Evolutionary conservation across 2,329 filamentous ascomycete species (phyloP).

Genomic region (Colletotrichum musae): DNA sequence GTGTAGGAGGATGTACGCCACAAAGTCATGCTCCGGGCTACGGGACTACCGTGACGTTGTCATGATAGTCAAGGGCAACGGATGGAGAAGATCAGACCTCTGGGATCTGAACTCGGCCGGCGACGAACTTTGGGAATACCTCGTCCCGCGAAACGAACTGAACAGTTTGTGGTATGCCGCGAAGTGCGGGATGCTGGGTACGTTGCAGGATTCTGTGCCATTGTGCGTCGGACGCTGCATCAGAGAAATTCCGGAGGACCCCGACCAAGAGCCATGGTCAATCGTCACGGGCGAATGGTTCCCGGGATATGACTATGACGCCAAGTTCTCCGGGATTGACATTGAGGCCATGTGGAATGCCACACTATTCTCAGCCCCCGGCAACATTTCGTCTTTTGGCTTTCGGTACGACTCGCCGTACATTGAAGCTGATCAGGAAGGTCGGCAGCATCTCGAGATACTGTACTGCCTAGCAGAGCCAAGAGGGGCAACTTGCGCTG

Average conservation of each 20-base stretch:
- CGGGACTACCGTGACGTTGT: constrained; percentile 25
- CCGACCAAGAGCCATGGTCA: too few species aligned
- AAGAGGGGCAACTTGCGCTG: not conserved
- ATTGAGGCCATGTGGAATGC: too few species aligned
- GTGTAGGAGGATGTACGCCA: not conserved
- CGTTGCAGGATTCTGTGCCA: not conserved
- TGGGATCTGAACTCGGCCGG: constrained; percentile 5
- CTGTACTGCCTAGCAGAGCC: constrained; percentile 14
- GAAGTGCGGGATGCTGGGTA: not conserved
- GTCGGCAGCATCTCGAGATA: not conserved
- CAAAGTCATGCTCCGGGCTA: not conserved
- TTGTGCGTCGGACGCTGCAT: too few species aligned
- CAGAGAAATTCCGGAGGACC: too few species aligned
- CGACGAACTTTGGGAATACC: constrained; percentile 4
- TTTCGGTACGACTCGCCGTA: not conserved
- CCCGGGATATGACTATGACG: too few species aligned
- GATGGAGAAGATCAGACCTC: constrained; percentile 20
- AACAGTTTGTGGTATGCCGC: constrained; percentile 27
- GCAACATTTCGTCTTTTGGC: not conserved
- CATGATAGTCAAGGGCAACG: constrained; percentile 11
- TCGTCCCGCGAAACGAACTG: constrained; percentile 8
- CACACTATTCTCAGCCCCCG: not conserved
- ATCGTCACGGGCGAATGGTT: too few species aligned
- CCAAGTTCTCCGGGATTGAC: too few species aligned
- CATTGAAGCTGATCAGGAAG: not conserved